Evolutionary conservation across 83 land plant genomes (phyloP).

Genomic region (Larix sibirica): DNA sequence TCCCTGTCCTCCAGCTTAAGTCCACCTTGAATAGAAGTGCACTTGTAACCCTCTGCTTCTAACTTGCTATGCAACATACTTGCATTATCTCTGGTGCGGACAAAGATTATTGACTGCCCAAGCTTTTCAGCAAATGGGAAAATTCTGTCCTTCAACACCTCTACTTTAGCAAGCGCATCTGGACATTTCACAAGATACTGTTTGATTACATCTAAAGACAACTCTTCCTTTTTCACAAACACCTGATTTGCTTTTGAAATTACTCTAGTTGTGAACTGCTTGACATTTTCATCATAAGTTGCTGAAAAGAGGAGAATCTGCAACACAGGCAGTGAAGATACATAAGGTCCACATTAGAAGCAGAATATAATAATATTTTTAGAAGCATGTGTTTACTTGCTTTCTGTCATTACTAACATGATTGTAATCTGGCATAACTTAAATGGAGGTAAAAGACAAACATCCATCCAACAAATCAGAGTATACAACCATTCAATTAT

Average conservation of each 20-base stretch:
- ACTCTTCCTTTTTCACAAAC: constrained; percentile 92
- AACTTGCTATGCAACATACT: constrained; percentile 57
- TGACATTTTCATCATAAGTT: constrained; percentile 89
- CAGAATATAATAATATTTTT: too few species aligned
- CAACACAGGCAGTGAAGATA: background rate
- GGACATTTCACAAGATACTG: constrained; percentile 89
- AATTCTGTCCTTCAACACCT: constrained; percentile 85
- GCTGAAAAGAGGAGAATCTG: constrained; percentile 98
- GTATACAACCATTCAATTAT: too few species aligned
- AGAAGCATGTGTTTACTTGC: too few species aligned
- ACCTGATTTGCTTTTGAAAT: constrained; percentile 69
- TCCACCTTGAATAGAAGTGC: constrained; percentile 84
- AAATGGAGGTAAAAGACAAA: too few species aligned
- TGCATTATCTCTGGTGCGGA: constrained; percentile 67
- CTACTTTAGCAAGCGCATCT: constrained; percentile 65
- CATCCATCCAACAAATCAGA: too few species aligned
- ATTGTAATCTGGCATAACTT: too few species aligned
- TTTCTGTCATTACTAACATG: too few species aligned
- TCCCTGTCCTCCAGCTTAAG: constrained; percentile 71
- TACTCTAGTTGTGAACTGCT: constrained; percentile 67
- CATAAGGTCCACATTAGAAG: background rate
- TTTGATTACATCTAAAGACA: constrained; percentile 80
- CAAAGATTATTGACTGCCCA: constrained; percentile 96
- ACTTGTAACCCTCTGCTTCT: constrained; percentile 68
- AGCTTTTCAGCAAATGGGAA: constrained; percentile 83